phyloP scores from a whole-genome alignment of 306 rosid genomes.

The Argentina anserina region DNA sequence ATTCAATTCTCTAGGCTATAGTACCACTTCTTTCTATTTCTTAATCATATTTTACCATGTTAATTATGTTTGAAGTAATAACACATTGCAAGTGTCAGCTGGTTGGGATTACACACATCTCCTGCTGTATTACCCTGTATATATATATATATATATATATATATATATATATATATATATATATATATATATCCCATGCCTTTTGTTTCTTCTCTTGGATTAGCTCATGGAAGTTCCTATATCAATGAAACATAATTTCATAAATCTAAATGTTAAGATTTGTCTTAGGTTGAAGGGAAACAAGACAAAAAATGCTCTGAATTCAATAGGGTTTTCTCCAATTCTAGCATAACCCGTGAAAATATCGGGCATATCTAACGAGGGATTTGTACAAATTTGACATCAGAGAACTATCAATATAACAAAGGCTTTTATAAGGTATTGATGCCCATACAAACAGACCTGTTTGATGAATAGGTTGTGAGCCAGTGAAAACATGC shows the following conservation, averaged over 20 bases:
- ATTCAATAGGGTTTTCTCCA: neutral
- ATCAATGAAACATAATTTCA: conserved; percentile 14
- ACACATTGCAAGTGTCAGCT: conserved; percentile 29
- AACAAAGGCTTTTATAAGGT: neutral
- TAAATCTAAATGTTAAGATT: conserved; percentile 20
- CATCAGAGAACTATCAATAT: neutral
- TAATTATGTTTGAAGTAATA: conserved; percentile 21
- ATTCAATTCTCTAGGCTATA: conserved; percentile 32
- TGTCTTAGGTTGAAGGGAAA: neutral
- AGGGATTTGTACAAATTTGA: neutral
- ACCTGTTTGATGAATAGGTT: conserved; percentile 18
- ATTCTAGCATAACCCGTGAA: neutral
- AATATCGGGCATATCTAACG: neutral
- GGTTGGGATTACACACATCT: conserved; percentile 34
- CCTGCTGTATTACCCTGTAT: too few relatives aligned
- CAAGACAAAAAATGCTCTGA: conserved; percentile 8
- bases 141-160: too few relatives aligned
- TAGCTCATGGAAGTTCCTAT: conserved; percentile 30
- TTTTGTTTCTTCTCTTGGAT: conserved; percentile 50
- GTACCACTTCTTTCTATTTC: conserved; percentile 10
- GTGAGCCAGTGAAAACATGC: conserved; percentile 1
- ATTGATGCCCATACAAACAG: conserved; percentile 11
- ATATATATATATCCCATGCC: conserved; percentile 3
- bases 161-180: too few relatives aligned
- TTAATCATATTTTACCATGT: conserved; percentile 9